A percentile compares a stretch with the other conserved stretches of the same genome.
Conservation (phyloP, 371 early-diverging fungal genomes). For the Dichotomocladium elegans region DNA sequence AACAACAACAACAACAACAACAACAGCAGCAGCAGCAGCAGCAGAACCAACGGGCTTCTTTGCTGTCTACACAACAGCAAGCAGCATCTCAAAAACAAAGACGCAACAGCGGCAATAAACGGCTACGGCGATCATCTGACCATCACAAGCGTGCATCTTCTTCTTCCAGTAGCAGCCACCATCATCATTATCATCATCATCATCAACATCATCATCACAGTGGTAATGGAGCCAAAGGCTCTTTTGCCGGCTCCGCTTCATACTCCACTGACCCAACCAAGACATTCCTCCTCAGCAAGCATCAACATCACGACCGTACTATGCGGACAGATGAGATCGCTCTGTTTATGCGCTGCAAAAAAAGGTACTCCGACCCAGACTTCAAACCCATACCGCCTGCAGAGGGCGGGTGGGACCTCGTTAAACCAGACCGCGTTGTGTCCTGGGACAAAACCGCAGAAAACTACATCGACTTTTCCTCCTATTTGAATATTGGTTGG, state of each 20-base stretch:
- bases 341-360: constrained; percentile 24
- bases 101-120: background rate
- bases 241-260: too few species aligned
- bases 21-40: background rate
- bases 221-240: too few species aligned
- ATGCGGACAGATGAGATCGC: constrained; percentile 21
- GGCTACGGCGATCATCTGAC: constrained; percentile 6
- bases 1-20: background rate
- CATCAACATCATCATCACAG: background rate
- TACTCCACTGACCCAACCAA: too few species aligned
- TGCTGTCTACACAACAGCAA: background rate
- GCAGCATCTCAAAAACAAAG: background rate
- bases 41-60: background rate
- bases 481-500: constrained; percentile 7
- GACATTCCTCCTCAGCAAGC: constrained; percentile 6
- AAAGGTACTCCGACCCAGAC: constrained; percentile 10
- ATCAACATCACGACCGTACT: constrained; percentile 2
- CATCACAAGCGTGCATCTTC: constrained; percentile 11
- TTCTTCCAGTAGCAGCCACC: constrained; percentile 3
- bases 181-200: too few species aligned
- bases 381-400: constrained; percentile 20
- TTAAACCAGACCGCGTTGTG: constrained; percentile 20
- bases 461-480: constrained; percentile 9
- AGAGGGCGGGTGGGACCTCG: constrained; percentile 24
- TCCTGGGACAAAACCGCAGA: constrained; percentile 17